Conservation (phyloP, 768 basidiomycete species). For the Sarcomyxa edulis region DNA sequence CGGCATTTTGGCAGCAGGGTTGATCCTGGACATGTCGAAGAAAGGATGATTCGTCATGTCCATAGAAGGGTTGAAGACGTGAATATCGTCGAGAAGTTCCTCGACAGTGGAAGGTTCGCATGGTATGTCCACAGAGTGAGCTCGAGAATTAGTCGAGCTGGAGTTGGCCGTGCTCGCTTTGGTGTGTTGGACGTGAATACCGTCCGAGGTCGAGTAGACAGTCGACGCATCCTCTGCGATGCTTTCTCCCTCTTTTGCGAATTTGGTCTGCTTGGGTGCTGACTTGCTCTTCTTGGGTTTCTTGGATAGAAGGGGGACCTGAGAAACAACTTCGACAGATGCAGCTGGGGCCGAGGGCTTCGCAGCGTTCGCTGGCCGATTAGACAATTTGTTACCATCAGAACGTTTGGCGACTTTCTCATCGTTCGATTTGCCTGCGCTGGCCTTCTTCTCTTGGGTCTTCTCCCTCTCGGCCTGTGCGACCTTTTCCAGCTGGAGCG, state of each 20-base stretch:
- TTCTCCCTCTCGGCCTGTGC: slow-evolving; percentile 31
- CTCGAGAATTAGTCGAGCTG: slow-evolving; percentile 52
- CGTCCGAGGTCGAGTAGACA: slow-evolving; percentile 42
- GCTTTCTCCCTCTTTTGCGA: slow-evolving; percentile 51
- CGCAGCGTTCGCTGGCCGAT: slow-evolving; percentile 6
- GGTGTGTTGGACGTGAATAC: slow-evolving; percentile 28
- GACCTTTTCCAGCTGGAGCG: slow-evolving; percentile 31
- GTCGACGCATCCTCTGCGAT: slow-evolving; percentile 35
- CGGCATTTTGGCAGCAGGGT: slow-evolving; percentile 74
- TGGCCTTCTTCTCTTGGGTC: slow-evolving; percentile 28
- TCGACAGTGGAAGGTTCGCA: slow-evolving; percentile 45
- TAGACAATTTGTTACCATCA: slow-evolving; percentile 16
- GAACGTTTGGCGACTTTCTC: slow-evolving; percentile 12
- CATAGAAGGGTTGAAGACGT: slow-evolving; percentile 54
- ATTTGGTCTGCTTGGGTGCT: slow-evolving; percentile 47
- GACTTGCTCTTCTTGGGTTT: slow-evolving; percentile 83
- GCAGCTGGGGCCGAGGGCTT: slow-evolving; percentile 10
- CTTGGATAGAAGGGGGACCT: slow-evolving; percentile 74
- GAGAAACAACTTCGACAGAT: slow-evolving; percentile 33
- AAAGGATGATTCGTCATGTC: slow-evolving; percentile 67
- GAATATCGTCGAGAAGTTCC: slow-evolving; percentile 65
- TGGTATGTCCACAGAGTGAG: slow-evolving; percentile 51
- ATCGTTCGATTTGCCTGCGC: slow-evolving; percentile 19
- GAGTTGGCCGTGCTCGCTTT: slow-evolving; percentile 27
- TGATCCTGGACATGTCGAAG: slow-evolving; percentile 68